A percentile compares a stretch with the other conserved stretches of the same genome.
Evolutionary conservation across 108 stramenopile genomes (phyloP).

Genomic region (Cyclotella cryptica): DNA sequence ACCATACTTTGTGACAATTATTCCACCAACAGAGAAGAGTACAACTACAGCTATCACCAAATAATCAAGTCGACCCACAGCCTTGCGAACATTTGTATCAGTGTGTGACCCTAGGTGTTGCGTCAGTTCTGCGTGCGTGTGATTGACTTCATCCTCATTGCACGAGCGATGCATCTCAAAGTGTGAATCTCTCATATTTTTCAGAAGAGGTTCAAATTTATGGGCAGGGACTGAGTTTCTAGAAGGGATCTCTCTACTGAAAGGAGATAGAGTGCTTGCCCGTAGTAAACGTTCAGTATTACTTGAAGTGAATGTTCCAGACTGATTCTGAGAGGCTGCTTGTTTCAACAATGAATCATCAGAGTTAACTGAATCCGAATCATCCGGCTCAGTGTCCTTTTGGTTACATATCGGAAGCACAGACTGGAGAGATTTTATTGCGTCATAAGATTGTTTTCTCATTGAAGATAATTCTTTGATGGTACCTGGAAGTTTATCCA

Average conservation of each 20-base stretch:
- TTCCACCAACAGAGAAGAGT: not conserved
- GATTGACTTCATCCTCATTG: not conserved
- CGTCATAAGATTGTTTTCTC: not conserved
- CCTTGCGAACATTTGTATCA: not conserved
- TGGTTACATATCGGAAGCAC: not conserved
- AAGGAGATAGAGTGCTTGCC: conserved; percentile 9
- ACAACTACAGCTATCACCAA: not conserved
- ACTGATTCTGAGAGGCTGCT: not conserved
- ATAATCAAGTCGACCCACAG: not conserved
- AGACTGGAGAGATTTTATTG: not conserved
- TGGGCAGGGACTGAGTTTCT: not conserved
- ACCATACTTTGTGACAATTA: not conserved
- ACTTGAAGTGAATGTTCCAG: not conserved
- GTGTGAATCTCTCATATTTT: conserved; percentile 23
- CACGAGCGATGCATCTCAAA: conserved; percentile 20
- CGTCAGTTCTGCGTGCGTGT: not conserved
- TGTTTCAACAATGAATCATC: not conserved
- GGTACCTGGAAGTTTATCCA: not conserved
- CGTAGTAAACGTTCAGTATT: not conserved
- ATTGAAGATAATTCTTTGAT: not conserved
- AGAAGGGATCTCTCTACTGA: conserved; percentile 14
- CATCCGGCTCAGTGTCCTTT: not conserved
- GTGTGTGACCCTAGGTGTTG: not conserved
- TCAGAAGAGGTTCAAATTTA: conserved; percentile 13
- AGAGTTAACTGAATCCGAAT: conserved; percentile 6